Conservation (phyloP, 1,139 yeast genomes). For the Suhomyces terraborum region DNA sequence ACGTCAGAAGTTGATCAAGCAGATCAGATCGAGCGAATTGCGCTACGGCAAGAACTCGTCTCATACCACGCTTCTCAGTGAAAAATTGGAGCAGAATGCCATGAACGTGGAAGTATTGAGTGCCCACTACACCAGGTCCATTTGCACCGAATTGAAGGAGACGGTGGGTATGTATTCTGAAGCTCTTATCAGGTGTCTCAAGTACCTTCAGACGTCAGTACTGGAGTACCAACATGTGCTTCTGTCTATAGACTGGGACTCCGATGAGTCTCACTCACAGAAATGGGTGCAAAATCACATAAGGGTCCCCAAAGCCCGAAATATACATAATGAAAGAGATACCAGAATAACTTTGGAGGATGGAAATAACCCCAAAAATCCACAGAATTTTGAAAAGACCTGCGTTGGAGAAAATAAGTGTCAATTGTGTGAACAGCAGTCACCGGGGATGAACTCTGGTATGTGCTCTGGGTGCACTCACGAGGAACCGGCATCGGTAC, state of each 20-base stretch:
- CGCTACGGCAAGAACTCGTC: constrained; percentile 49
- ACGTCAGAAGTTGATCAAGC: constrained; percentile 37
- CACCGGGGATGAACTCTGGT: background rate
- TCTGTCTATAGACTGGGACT: constrained; percentile 14
- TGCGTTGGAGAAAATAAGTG: background rate
- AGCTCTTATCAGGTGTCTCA: constrained; percentile 37
- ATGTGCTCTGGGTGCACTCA: background rate
- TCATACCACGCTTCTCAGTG: constrained; percentile 42
- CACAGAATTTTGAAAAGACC: background rate
- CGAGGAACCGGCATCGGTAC: background rate
- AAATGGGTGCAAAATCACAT: constrained; percentile 9
- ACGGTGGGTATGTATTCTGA: constrained; percentile 45
- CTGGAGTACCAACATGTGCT: constrained; percentile 23
- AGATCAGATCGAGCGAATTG: constrained; percentile 42
- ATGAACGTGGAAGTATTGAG: constrained; percentile 53
- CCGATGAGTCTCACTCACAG: constrained; percentile 5
- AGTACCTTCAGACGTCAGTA: constrained; percentile 33
- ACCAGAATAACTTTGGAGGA: background rate
- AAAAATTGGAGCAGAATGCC: constrained; percentile 49
- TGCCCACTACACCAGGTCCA: constrained; percentile 50
- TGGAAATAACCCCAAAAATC: background rate
- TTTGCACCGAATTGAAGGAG: constrained; percentile 46
- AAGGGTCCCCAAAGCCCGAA: background rate
- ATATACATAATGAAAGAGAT: background rate
- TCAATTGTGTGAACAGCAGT: background rate